Conservation (phyloP, 1,139 yeast genomes). For the Yarrowia galli region DNA sequence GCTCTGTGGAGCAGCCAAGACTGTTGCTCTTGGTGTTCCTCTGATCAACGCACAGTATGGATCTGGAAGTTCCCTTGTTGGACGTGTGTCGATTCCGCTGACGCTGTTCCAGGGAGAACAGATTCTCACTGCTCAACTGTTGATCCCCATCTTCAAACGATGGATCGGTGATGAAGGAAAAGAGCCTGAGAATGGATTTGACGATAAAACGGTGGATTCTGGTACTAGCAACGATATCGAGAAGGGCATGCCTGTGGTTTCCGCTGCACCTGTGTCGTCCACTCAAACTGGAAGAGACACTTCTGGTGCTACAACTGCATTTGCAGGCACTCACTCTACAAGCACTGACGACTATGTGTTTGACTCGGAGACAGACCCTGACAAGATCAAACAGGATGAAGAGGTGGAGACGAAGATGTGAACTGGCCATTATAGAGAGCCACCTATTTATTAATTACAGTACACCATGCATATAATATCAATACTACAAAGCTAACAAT, state of each 20-base stretch:
- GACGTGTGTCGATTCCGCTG: constrained; percentile 77
- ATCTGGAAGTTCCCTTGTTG: constrained; percentile 63
- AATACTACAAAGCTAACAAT: no score
- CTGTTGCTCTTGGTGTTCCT: constrained; percentile 91
- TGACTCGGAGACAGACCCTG: constrained; percentile 22
- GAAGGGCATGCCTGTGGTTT: not conserved
- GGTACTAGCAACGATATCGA: constrained; percentile 1
- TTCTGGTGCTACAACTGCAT: not conserved
- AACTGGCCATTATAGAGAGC: not conserved
- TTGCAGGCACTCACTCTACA: not conserved
- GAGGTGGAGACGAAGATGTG: constrained; percentile 19
- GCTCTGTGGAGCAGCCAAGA: constrained; percentile 92
- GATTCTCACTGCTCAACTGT: constrained; percentile 75
- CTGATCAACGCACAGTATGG: constrained; percentile 83
- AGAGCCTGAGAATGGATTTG: constrained; percentile 22
- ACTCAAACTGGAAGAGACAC: not conserved
- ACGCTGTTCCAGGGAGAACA: constrained; percentile 88
- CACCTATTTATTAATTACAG: constrained; percentile 8
- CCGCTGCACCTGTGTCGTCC: constrained; percentile 2
- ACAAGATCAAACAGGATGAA: constrained; percentile 21
- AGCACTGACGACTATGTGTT: not conserved
- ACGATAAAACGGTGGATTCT: constrained; percentile 2
- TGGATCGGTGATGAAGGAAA: constrained; percentile 57
- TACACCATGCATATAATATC: constrained; percentile 15
- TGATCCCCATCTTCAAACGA: constrained; percentile 67